These are phyloP conservation scores for Solanum bukasovii DNA, from an alignment of 257 asterid genomes.

Conservation along the genomic window DNA sequence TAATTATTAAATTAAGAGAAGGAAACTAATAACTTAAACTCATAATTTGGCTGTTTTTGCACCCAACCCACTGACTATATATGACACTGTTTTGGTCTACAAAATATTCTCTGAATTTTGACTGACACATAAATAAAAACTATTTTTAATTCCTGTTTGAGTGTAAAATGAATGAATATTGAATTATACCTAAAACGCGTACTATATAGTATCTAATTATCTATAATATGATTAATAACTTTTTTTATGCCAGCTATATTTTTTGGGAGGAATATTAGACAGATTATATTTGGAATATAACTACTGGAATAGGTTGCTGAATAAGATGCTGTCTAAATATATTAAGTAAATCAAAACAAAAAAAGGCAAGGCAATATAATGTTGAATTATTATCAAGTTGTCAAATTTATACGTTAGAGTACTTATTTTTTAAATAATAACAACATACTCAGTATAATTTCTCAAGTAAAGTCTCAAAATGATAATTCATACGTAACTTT, in stretches of 20 bases:
- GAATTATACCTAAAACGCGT: neutral
- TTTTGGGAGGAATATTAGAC: too few relatives aligned
- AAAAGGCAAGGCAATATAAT: neutral
- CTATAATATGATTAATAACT: neutral
- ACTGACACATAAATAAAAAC: neutral
- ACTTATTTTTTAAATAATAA: too few relatives aligned
- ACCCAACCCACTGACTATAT: too few relatives aligned
- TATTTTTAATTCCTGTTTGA: neutral
- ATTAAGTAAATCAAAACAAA: neutral
- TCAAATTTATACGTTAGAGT: neutral
- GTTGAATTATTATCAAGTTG: neutral
- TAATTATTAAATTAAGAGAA: too few relatives aligned
- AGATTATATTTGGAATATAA: too few relatives aligned
- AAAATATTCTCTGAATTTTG: too few relatives aligned
- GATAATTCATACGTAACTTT: rapidly evolving
- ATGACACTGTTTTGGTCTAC: too few relatives aligned
- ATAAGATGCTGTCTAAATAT: too few relatives aligned
- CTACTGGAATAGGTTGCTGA: too few relatives aligned
- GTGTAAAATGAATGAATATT: neutral
- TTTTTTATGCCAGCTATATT: too few relatives aligned
- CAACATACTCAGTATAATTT: neutral
- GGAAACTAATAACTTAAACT: too few relatives aligned
- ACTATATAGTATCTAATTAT: neutral
- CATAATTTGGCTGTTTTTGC: too few relatives aligned
- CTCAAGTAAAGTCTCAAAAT: rapidly evolving